Conservation (phyloP, 1,139 yeast genomes). For the Yamadazyma spencermartinsiae region DNA sequence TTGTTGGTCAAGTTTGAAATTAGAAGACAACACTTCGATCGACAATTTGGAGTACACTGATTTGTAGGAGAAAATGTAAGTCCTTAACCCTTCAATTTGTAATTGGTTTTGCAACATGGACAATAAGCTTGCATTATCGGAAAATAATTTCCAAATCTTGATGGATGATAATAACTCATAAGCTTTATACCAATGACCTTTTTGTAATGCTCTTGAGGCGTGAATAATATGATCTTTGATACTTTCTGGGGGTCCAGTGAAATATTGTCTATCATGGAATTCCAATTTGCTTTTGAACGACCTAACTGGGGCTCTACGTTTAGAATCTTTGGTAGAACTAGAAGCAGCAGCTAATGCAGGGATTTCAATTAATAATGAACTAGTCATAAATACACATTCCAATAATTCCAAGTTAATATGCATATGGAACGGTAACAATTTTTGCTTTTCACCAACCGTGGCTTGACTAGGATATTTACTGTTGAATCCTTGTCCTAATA, state of each 20-base stretch:
- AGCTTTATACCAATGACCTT: slow-evolving; percentile 87
- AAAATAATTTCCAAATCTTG: slow-evolving; percentile 86
- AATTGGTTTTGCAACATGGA: slow-evolving; percentile 72
- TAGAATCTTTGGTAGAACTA: slow-evolving; percentile 49
- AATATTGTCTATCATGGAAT: slow-evolving; percentile 90
- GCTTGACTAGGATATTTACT: slow-evolving; percentile 63
- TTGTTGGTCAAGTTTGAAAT: slow-evolving; percentile 62
- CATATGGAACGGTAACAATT: slow-evolving; percentile 95
- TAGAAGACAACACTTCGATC: slow-evolving; percentile 59
- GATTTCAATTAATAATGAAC: slow-evolving; percentile 86
- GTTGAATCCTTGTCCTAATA: slow-evolving; percentile 89
- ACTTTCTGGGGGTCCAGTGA: slow-evolving; percentile 98
- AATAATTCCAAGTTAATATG: slow-evolving; percentile 94
- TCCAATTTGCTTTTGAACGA: slow-evolving; percentile 92
- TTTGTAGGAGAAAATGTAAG: slow-evolving; percentile 84
- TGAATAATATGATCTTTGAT: slow-evolving; percentile 92
- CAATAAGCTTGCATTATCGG: slow-evolving; percentile 66
- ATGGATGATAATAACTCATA: slow-evolving; percentile 70
- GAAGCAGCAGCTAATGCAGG: slow-evolving; percentile 66
- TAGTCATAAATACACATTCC: slow-evolving; percentile 91
- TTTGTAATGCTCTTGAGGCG: slow-evolving; percentile 86
- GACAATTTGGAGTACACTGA: slow-evolving; percentile 75
- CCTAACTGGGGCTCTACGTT: slow-evolving; percentile 64
- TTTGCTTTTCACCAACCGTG: slow-evolving; percentile 67
- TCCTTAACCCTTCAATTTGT: slow-evolving; percentile 87